Base-by-base conservation (phyloP, 1,284 basidiomycete species). In the Malassezia sp. region DNA sequence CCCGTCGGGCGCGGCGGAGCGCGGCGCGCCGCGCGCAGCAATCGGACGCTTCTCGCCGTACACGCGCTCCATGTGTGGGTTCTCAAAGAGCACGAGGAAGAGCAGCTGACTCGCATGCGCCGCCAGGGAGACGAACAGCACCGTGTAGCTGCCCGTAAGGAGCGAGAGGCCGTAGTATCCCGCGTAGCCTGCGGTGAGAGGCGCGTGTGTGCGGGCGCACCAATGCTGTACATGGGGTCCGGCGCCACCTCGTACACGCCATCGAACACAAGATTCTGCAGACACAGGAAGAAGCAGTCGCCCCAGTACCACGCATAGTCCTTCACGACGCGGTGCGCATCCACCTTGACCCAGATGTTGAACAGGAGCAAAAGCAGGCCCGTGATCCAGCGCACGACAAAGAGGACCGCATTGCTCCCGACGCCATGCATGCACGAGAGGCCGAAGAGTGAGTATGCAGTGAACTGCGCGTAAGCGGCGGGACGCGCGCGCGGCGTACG, bases 281-380 rank as follows among this genome's bases (percentile, higher is more conserved):
- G 73, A 46, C 75, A 74, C 49, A 75, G 62, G 77, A 95, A 97
- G 75, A 97, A 97, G 39, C 85, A 85, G 66, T 97, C 91, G 15
- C 91, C 91, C 91, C 91, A 96, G 73, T 97, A 97, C 69, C 68
- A 77, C n/a, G 77, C 77, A 44, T 76, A 77, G 59, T 78, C 77
- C 54, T 93, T 95, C 53, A 97, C 89, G 41, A 97, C 87, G 38
- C 87, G 78, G 71, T 97, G 91, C 0, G 91, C 91, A 64, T 97
- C 91, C 11, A 86, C 83, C 73, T 97, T 97, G 59, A 97, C 90
- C 89, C 91, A 97, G 28, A 95, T 77, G 71, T 97, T 97, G 77
- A 97, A 96, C 30, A 78, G 78, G 65, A 97, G 89, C 27, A 97
- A 74, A 0, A 79, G 76, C 59, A 86, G 73, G 11, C 93, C 91